Conservation (phyloP, 1,139 yeast species). For the Geotrichum citri-aurantii region DNA sequence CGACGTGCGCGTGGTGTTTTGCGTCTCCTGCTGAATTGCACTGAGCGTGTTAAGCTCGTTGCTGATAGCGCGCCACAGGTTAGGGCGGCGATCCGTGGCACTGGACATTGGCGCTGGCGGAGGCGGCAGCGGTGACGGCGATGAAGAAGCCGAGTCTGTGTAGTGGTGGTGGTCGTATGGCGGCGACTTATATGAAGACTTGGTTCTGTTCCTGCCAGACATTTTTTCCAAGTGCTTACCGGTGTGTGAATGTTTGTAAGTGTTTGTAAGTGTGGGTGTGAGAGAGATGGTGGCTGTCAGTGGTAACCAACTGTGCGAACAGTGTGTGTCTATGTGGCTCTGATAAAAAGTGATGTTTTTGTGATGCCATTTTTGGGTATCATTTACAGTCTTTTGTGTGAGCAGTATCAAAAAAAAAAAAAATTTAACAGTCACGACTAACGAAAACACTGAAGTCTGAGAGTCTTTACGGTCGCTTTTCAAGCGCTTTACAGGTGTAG, state of each 20-base stretch:
- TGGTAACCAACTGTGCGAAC: neutral
- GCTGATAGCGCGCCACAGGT: slow-evolving; percentile 19
- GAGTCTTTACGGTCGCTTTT: no score
- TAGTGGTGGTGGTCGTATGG: slow-evolving; percentile 8
- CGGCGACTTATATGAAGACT: slow-evolving; percentile 11
- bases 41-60: slow-evolving; percentile 17
- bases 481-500: no score
- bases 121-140: slow-evolving; percentile 11
- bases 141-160: neutral
- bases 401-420: neutral
- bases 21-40: slow-evolving; percentile 8
- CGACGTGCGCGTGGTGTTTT: slow-evolving; percentile 3
- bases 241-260: neutral
- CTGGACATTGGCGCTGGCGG: slow-evolving; percentile 5
- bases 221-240: slow-evolving; percentile 1
- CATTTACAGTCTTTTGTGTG: neutral
- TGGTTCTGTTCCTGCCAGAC: slow-evolving; percentile 10
- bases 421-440: no score
- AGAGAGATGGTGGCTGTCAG: neutral
- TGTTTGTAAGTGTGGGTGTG: neutral
- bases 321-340: neutral
- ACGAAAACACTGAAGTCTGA: no score
- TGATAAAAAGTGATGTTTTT: neutral
- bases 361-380: neutral
- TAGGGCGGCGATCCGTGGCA: slow-evolving; percentile 6